Base-by-base conservation (phyloP, 371 early-diverging fungal genomes). In the Thermomucor indicae-seudaticae region DNA sequence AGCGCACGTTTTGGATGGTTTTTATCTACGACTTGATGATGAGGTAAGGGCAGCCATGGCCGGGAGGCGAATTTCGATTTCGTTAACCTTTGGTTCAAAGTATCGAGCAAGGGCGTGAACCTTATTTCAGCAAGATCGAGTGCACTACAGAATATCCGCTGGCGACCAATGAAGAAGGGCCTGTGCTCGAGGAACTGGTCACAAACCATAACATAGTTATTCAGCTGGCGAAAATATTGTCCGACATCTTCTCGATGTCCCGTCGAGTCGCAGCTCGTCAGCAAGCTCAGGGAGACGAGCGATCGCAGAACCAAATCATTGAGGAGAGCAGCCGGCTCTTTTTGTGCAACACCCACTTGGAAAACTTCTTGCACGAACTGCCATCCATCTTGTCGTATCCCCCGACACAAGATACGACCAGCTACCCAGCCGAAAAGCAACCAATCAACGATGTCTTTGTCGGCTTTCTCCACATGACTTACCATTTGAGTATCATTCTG, bases 401-500 rank as follows among this genome's bases (percentile, higher is more conserved):
- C 3, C 70, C 70, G 1, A 64, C 63, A 0, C 58, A 70, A 51
- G 56, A 71, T 34, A 12, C 53, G 29, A 51, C 60, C 38, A 56
- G 45, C 38, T 57, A 70, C 59, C 57, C 79, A 59, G 51, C 63
- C 58, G 56, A 83, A 51, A 59, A 65, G 49, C 58, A 74, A 59
- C 46, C 73, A 51, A 53, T 79, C 58, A 45, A 41, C 7, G 70
- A 68, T 40, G 53, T 56, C 1, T 70, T 62, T 51, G 58, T 64
- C 29, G 72, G 71, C 1, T 68, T 70, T 40, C 60, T 89, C 12
- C 89, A 91, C 57, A 81, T 91, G 49, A 80, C 87, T 2, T 94
- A 89, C 73, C 86, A 92, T 63, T 84, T 85, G 6, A 77, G 86
- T 48, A 54, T 88, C 45, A 86, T 91, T 53, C 51, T 92, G 23